Percentiles rank a stretch among this genome's conserved stretches.
Conservation (phyloP, 208 protist genomes). For the Leptomonas pyrrhocoris region DNA sequence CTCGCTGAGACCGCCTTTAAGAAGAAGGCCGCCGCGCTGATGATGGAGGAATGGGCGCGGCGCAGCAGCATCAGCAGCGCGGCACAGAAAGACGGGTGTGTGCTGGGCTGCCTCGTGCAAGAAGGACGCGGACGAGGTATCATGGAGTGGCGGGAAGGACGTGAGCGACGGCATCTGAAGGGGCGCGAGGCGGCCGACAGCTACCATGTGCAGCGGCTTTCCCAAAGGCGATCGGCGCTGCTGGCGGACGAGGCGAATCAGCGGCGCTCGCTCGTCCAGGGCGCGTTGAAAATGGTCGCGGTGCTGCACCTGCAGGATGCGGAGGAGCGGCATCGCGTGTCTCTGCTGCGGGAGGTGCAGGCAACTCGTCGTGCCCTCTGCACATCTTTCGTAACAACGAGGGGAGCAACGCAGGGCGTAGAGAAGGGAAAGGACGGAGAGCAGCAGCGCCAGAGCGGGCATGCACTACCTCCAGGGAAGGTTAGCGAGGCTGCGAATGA, state of each 20-base stretch:
- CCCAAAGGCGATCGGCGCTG: constrained; percentile 19
- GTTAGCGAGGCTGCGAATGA: too few relatives aligned
- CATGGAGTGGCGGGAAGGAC: constrained; percentile 33
- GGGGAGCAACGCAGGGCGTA: neutral
- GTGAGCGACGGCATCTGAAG: constrained; percentile 30
- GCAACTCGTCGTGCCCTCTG: neutral
- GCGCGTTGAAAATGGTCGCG: neutral
- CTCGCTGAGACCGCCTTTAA: constrained; percentile 15
- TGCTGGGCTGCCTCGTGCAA: constrained; percentile 15
- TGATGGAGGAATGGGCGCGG: constrained; percentile 21
- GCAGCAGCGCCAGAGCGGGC: neutral
- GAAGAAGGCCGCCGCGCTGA: constrained; percentile 14
- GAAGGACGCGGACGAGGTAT: constrained; percentile 45
- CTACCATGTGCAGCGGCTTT: constrained; percentile 32
- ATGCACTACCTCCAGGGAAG: neutral
- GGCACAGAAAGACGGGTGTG: neutral
- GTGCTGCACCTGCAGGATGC: neutral
- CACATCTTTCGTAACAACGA: neutral
- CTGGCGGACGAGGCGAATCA: constrained; percentile 25
- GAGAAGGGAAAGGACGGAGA: neutral
- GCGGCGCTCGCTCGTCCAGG: neutral
- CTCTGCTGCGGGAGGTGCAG: neutral
- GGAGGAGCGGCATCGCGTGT: neutral
- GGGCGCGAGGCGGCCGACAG: constrained; percentile 26
- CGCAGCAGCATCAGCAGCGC: constrained; percentile 21